A percentile compares a stretch with the other conserved stretches of the same genome.
Evolutionary conservation across 805 yeast species (phyloP).

Genomic region (Wickerhamiella brachini): DNA sequence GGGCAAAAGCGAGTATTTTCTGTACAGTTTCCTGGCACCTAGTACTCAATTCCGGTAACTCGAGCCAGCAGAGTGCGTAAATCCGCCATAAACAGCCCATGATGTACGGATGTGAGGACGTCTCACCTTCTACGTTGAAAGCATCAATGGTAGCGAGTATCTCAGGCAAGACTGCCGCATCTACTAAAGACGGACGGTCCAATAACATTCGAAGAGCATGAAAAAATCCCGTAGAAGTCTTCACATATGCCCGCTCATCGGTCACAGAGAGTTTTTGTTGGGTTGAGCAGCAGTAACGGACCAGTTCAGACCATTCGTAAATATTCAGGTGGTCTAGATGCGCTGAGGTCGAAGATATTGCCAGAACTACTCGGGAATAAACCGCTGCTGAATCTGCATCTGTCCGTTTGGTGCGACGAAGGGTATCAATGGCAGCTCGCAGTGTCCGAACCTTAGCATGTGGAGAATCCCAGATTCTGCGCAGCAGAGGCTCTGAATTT

Average conservation of each 20-base stretch:
- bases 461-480: neutral
- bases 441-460: neutral
- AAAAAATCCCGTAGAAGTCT: neutral
- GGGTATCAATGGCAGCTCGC: neutral
- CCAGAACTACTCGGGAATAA: neutral
- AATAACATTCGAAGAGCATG: neutral
- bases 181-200: neutral
- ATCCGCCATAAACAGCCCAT: conserved; percentile 6
- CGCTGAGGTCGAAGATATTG: neutral
- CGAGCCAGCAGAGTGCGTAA: neutral
- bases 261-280: neutral
- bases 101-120: conserved; percentile 7
- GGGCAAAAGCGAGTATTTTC: conserved; percentile 2
- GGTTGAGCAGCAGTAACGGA: neutral
- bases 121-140: neutral
- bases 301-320: neutral
- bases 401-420: neutral
- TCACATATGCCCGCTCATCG: neutral
- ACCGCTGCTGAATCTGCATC: neutral
- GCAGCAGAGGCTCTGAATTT: neutral
- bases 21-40: neutral
- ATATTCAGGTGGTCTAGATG: conserved; percentile 1
- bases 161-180: neutral
- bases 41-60: neutral
- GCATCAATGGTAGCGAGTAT: neutral